Percentiles rank a stretch among this genome's conserved stretches.
Conservation (phyloP, 2,329 filamentous ascomycete genomes). For the Pseudogymnoascus sp. region DNA sequence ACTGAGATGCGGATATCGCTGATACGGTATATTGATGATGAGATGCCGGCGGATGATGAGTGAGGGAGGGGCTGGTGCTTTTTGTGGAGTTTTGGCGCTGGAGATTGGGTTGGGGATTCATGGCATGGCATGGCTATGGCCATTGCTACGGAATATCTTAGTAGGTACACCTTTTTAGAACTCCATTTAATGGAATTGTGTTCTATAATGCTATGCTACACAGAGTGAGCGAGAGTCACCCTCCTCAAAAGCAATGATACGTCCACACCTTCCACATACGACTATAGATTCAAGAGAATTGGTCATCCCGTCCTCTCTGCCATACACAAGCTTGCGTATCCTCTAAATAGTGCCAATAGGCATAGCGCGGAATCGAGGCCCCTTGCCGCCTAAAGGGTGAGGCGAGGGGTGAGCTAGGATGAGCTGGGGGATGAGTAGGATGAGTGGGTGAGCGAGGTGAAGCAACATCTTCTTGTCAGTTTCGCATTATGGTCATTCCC, state of each 20-base stretch:
- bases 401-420: too few species aligned
- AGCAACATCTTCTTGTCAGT: too few species aligned
- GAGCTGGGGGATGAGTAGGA: too few species aligned
- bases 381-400: too few species aligned
- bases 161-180: background rate
- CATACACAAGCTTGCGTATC: background rate
- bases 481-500: too few species aligned
- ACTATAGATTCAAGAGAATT: background rate
- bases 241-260: too few species aligned
- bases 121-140: background rate
- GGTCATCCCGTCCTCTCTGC: background rate
- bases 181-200: background rate
- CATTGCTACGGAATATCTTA: background rate
- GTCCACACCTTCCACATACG: background rate
- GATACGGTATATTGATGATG: conserved; percentile 92
- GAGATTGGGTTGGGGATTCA: background rate
- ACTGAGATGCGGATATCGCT: conserved; percentile 95
- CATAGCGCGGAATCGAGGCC: too few species aligned
- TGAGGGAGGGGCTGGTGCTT: conserved; percentile 36
- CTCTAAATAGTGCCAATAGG: background rate
- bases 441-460: too few species aligned
- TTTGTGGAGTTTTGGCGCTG: conserved; percentile 3
- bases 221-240: background rate
- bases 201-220: background rate
- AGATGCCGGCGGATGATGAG: conserved; percentile 93